These are phyloP conservation scores for Solanum peruvianum DNA, from an alignment of 257 asterid genomes.

Conservation along the genomic window DNA sequence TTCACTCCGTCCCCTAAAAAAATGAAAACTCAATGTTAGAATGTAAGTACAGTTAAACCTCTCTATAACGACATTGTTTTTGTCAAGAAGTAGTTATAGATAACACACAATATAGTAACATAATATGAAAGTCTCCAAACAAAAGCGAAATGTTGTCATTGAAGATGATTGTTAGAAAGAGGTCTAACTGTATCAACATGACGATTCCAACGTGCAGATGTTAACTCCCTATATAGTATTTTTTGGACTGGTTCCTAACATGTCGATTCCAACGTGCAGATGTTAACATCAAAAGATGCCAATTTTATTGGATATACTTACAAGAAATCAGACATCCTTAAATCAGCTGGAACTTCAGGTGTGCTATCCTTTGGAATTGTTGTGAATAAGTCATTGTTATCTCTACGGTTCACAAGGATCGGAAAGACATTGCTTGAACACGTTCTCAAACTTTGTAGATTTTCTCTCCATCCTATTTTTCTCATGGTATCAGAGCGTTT, in stretches of 20 bases:
- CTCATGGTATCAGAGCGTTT: neutral
- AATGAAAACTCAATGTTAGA: neutral
- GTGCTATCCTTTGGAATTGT: neutral
- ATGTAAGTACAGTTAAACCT: neutral
- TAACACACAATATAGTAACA: neutral
- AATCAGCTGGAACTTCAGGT: constrained; percentile 81
- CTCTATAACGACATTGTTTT: neutral
- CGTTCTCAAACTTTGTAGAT: neutral
- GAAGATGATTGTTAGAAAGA: neutral
- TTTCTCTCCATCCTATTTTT: neutral
- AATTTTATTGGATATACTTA: constrained; percentile 91
- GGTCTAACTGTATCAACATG: neutral
- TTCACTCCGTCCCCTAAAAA: neutral
- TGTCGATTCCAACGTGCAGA: constrained; percentile 28
- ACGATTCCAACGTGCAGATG: no score
- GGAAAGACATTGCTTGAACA: neutral
- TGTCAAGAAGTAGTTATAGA: neutral
- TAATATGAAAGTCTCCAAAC: neutral
- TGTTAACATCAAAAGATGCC: constrained; percentile 90
- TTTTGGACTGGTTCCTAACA: neutral
- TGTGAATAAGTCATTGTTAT: neutral
- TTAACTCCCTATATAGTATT: neutral
- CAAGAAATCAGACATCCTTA: constrained; percentile 81
- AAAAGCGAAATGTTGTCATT: neutral
- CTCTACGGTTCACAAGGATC: neutral